phyloP scores from a whole-genome alignment of 2,329 filamentous ascomycete species.

The Coleophoma cylindrospora region DNA sequence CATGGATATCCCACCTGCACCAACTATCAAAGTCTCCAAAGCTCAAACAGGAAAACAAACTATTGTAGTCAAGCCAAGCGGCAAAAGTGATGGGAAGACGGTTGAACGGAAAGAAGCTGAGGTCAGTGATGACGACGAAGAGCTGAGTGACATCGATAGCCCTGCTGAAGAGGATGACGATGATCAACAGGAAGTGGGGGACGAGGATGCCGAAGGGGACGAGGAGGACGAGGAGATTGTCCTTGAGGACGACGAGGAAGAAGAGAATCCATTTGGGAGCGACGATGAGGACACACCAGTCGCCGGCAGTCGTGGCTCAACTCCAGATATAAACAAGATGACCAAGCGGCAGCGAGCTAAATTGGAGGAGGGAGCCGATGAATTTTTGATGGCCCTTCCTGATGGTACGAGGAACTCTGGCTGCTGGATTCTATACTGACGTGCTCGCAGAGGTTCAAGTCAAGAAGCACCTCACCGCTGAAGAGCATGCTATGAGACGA shows the following conservation, averaged over 20 bases:
- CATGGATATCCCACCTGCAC: slow-evolving; percentile 23
- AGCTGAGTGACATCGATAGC: slow-evolving; percentile 26
- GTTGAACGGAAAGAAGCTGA: slow-evolving; percentile 25
- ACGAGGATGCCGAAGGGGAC: slow-evolving; percentile 38
- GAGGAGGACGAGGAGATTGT: slow-evolving; percentile 36
- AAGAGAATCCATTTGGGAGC: slow-evolving; percentile 11
- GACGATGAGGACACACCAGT: slow-evolving; percentile 34
- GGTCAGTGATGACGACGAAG: slow-evolving; percentile 27
- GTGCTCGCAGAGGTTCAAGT: slow-evolving; percentile 54
- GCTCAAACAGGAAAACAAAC: slow-evolving; percentile 17
- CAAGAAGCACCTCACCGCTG: slow-evolving; percentile 67
- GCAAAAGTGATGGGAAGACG: slow-evolving; percentile 13
- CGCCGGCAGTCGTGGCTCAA: slow-evolving; percentile 47
- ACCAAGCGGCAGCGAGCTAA: slow-evolving; percentile 64
- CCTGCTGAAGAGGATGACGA: slow-evolving; percentile 40
- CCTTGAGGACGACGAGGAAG: slow-evolving; percentile 32
- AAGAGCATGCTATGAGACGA: slow-evolving; percentile 68
- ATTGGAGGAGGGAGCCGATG: slow-evolving; percentile 43
- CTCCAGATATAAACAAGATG: slow-evolving; percentile 60
- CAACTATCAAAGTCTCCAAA: slow-evolving; percentile 25
- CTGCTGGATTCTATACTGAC: slow-evolving; percentile 10
- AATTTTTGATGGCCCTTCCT: slow-evolving; percentile 35
- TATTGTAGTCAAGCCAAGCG: slow-evolving; percentile 18
- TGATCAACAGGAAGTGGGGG: slow-evolving; percentile 36
- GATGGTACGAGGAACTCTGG: slow-evolving; percentile 25